A percentile compares a stretch with the other conserved stretches of the same genome.
phyloP scores from a whole-genome alignment of 441 rosid genomes.

The Gossypium gossypioides region DNA sequence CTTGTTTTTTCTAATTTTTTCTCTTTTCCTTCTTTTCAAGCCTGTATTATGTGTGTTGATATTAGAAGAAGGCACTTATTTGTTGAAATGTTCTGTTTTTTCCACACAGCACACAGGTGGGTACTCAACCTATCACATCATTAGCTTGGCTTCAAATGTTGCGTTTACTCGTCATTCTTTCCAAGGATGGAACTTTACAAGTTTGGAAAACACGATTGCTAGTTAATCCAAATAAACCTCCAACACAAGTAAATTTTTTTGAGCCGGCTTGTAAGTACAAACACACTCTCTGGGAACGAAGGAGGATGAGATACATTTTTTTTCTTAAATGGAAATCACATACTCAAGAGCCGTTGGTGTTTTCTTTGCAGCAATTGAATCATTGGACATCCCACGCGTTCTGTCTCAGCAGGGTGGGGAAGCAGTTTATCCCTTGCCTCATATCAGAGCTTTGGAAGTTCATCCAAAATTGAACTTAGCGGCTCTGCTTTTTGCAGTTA shows the following conservation, averaged over 20 bases:
- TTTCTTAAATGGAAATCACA: not conserved
- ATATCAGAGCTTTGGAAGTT: conserved; percentile 72
- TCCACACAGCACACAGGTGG: conserved; percentile 68
- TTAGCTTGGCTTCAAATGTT: conserved; percentile 82
- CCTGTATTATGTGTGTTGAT: not conserved
- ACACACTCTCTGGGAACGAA: not conserved
- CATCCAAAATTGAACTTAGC: conserved; percentile 91
- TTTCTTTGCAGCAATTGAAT: conserved; percentile 67
- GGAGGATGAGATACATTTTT: not conserved
- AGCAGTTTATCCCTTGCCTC: conserved; percentile 90
- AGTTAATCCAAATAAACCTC: conserved; percentile 87
- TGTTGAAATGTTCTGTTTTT: conserved; percentile 1
- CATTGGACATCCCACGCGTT: conserved; percentile 80
- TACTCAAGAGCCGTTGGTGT: conserved; percentile 5
- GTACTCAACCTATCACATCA: conserved; percentile 89
- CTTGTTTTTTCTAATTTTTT: not conserved
- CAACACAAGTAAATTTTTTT: conserved; percentile 87
- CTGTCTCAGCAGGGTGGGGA: conserved; percentile 97
- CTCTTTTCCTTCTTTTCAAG: conserved; percentile 1
- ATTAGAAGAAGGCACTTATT: not conserved
- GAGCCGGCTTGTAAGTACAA: conserved; percentile 71
- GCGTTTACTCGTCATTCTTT: conserved; percentile 76
- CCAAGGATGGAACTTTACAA: conserved; percentile 89
- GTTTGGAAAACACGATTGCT: conserved; percentile 86
- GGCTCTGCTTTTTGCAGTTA: conserved; percentile 84